A percentile compares a stretch with the other conserved stretches of the same genome.
phyloP scores from a whole-genome alignment of 371 early-diverging fungal species.

The Dinochytrium kinnereticum region DNA sequence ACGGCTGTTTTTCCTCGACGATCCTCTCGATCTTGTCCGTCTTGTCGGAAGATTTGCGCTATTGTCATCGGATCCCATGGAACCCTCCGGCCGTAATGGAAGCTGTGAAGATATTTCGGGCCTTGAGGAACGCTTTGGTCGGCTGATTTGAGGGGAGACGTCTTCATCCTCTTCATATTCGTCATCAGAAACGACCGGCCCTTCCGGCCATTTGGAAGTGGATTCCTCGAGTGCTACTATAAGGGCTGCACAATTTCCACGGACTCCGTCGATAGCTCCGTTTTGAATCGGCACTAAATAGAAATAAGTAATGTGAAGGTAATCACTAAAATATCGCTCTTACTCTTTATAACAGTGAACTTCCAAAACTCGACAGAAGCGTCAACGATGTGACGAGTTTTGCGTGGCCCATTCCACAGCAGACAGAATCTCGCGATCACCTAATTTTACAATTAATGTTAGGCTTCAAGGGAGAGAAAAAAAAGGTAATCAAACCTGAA shows the following conservation, averaged over 20 bases:
- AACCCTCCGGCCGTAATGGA: not conserved
- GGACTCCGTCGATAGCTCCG: constrained; percentile 19
- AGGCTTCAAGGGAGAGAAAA: not conserved
- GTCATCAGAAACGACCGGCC: not conserved
- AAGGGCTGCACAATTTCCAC: constrained; percentile 5
- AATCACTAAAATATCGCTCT: not conserved
- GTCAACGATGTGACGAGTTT: constrained; percentile 4
- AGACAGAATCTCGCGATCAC: constrained; percentile 6
- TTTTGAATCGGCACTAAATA: not conserved
- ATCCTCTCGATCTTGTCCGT: too few relatives aligned
- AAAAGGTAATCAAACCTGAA: not conserved
- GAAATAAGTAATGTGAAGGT: not conserved
- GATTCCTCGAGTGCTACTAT: not conserved
- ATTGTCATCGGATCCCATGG: too few relatives aligned
- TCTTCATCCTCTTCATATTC: constrained; percentile 1
- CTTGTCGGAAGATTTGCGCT: too few relatives aligned
- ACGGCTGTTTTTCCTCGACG: too few relatives aligned
- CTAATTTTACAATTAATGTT: not conserved
- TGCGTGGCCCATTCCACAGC: not conserved
- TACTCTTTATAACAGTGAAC: constrained; percentile 19
- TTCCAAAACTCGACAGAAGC: constrained; percentile 4
- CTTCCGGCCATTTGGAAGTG: not conserved
- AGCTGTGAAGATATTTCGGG: not conserved
- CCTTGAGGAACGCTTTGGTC: not conserved
- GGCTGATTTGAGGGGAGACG: not conserved